Evolutionary conservation across 768 basidiomycete species (phyloP).

Genomic region (Leccinum variicolor): DNA sequence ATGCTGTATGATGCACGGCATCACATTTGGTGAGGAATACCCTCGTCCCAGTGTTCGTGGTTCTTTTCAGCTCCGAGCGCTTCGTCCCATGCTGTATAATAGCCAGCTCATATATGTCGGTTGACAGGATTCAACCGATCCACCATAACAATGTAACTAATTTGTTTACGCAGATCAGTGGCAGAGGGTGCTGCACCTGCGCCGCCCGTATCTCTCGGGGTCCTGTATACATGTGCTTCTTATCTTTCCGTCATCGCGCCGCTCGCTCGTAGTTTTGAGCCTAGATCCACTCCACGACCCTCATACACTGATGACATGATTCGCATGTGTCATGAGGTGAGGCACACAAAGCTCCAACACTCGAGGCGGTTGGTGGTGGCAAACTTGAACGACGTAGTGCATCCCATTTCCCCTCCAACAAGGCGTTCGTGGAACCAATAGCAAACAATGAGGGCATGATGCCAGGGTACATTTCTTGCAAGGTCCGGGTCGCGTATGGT

Average conservation of each 20-base stretch:
- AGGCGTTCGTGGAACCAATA: background rate
- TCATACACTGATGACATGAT: constrained; percentile 2
- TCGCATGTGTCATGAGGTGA: constrained; percentile 4
- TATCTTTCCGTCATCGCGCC: constrained; percentile 9
- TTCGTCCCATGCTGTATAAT: constrained; percentile 1
- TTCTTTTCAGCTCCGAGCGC: background rate
- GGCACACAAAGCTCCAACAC: background rate
- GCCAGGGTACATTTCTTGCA: background rate
- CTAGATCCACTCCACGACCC: constrained; percentile 9
- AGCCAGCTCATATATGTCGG: background rate
- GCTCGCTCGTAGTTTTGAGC: constrained; percentile 6
- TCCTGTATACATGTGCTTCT: constrained; percentile 14
- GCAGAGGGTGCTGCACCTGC: constrained; percentile 11
- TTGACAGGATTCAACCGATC: background rate
- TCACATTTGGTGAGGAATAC: background rate
- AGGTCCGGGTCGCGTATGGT: constrained; percentile 3
- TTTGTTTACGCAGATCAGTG: background rate
- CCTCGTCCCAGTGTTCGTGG: background rate
- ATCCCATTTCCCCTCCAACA: background rate
- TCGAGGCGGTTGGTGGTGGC: background rate
- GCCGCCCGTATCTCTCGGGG: constrained; percentile 15
- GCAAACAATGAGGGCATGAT: background rate
- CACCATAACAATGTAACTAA: background rate
- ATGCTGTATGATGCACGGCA: background rate
- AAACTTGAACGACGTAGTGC: background rate